Conservation (phyloP, 768 basidiomycete species). For the Hericium coralloides region DNA sequence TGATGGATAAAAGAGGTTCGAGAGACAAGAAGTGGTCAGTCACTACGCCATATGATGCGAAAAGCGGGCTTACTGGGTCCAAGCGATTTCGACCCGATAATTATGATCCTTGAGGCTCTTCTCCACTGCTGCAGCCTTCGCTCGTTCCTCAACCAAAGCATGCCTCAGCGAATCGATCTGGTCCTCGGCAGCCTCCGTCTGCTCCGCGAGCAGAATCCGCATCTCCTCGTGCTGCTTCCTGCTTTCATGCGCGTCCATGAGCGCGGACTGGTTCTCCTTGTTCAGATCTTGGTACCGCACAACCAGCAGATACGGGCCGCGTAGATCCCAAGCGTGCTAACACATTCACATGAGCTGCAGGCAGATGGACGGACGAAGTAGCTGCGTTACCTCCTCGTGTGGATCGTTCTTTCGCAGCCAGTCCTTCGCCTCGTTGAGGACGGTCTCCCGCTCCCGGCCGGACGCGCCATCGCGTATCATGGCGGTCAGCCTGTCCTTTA, state of each 20-base stretch:
- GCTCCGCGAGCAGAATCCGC: slow-evolving; percentile 4
- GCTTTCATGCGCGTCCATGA: slow-evolving; percentile 7
- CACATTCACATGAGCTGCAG: neutral
- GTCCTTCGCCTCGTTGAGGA: slow-evolving; percentile 10
- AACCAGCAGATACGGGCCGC: slow-evolving; percentile 13
- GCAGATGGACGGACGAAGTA: too few relatives aligned
- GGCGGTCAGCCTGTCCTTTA: slow-evolving; percentile 10
- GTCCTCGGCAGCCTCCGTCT: slow-evolving; percentile 2
- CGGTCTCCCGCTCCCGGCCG: slow-evolving; percentile 9
- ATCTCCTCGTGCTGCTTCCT: slow-evolving; percentile 11
- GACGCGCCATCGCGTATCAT: slow-evolving; percentile 15
- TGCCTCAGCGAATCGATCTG: slow-evolving; percentile 7
- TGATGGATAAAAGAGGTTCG: neutral
- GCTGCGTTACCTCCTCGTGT: neutral
- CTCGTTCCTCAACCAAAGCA: neutral
- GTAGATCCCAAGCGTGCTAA: slow-evolving; percentile 13
- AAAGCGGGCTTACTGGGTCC: neutral
- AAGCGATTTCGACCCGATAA: neutral
- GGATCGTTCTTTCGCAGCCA: slow-evolving; percentile 11
- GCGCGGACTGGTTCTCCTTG: slow-evolving; percentile 13
- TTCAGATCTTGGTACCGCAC: slow-evolving; percentile 14
- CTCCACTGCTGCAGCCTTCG: neutral
- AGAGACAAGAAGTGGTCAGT: neutral
- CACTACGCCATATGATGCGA: neutral
- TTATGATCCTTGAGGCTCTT: neutral